Evolutionary conservation across 495 filamentous ascomycete species (phyloP), one percentile per base, ranked within the genome.

Genomic region (Hypomontagnella submonticulosa): DNA sequence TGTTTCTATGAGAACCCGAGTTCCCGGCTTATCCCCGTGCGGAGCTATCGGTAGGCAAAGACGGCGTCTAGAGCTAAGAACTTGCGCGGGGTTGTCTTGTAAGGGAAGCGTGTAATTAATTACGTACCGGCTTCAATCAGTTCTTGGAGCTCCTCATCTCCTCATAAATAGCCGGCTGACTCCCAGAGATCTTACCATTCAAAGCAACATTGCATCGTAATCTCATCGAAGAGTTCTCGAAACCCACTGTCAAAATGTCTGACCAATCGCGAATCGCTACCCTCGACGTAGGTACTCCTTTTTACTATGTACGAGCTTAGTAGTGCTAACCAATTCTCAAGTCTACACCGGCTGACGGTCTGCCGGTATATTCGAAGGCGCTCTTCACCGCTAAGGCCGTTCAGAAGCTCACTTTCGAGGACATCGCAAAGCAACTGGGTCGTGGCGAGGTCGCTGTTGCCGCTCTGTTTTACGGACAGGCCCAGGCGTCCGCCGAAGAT

Each of bases 391-490:
- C 90, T 62, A 99, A 99, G 77, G 88, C 92, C 27, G 67, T 75
- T 33, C 87, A 88, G 68, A 81, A 85, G 48, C 82, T 97, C 23
- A 90, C 84, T 75, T 99, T 99, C 67, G 91, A 92, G 70, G 74
- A 84, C 16, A 95, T 99, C 71, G 92, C 85, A 18, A 72, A 86
- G 63, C 75, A 88, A 19, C 84, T 98, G 41, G 90, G 88, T 10
- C 92, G 95, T 48, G 87, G 89, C 66, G 95, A 99, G 76, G 93
- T 99, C 4, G 91, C 93, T 19, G 84, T 91, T 1, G 95, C 95
- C 1, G 95, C 94, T 0, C 80, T 99, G 57, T 98, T 99, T 84
- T 97, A 97, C 79, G 93, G 95, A 36, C 93, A 97, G 72, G 88
- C 92, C 4, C 86, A 85, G 57, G 91, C 95, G 1, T 90, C 89